These are phyloP conservation scores for Phytophthora sansomeana DNA, from an alignment of 352 stramenopile species.

Conservation along the genomic window DNA sequence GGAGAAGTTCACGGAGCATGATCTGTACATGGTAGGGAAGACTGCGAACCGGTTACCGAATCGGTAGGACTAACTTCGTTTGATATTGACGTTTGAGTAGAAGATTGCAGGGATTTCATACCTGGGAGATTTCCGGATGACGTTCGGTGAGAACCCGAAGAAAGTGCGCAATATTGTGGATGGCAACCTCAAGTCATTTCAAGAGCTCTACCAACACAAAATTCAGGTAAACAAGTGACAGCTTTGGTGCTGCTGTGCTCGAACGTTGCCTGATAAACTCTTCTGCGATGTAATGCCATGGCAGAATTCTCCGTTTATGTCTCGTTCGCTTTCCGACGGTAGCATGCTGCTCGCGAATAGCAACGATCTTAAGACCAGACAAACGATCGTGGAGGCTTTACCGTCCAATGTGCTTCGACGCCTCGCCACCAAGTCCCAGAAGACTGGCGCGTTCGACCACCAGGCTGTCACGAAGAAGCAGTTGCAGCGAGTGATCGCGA, in stretches of 20 bases:
- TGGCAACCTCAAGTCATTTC: conserved; percentile 82
- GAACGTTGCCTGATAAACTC: conserved; percentile 1
- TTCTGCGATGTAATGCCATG: background rate
- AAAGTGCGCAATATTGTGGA: conserved; percentile 93
- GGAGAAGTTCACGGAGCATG: conserved; percentile 81
- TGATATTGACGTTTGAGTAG: conserved; percentile 35
- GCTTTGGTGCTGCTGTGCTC: background rate
- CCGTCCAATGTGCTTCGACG: conserved; percentile 56
- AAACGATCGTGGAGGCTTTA: conserved; percentile 58
- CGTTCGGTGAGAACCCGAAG: conserved; percentile 90
- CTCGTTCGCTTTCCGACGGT: conserved; percentile 51
- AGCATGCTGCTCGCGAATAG: conserved; percentile 63
- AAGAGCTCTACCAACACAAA: conserved; percentile 74
- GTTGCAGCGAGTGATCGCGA: conserved; percentile 63
- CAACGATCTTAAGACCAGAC: conserved; percentile 38
- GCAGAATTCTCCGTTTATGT: conserved; percentile 74
- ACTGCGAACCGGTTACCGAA: background rate
- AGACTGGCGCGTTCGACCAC: conserved; percentile 37
- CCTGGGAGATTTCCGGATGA: conserved; percentile 91
- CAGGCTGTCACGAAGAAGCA: conserved; percentile 64
- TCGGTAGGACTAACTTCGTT: background rate
- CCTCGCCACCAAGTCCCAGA: conserved; percentile 40
- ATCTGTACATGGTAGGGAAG: conserved; percentile 80
- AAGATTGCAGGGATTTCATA: conserved; percentile 92
- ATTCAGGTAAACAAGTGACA: conserved; percentile 59